These are phyloP conservation scores for Sanghuangporus baumii DNA, from an alignment of 1,284 basidiomycete genomes.

Conservation along the genomic window DNA sequence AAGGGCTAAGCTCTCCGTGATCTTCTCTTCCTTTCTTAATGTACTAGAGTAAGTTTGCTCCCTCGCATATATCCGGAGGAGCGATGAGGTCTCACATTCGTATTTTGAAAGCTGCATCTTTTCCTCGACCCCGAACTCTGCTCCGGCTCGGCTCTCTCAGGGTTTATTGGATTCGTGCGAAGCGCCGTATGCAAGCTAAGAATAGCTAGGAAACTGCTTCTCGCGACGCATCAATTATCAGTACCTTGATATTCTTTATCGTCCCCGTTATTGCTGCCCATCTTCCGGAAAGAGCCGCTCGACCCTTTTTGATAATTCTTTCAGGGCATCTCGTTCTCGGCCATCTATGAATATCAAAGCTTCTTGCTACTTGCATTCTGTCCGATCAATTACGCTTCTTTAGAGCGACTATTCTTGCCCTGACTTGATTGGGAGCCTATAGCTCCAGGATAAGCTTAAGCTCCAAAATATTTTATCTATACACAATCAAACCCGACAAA, in stretches of 20 bases:
- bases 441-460: background rate
- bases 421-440: no score
- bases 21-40: no score
- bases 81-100: background rate
- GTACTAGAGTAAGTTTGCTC: background rate
- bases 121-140: background rate
- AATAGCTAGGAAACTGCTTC: background rate
- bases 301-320: background rate
- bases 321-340: background rate
- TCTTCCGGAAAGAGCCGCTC: background rate
- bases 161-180: background rate
- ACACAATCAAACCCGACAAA: no score
- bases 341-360: background rate
- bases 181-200: background rate
- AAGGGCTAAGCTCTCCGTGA: no score
- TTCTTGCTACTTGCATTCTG: background rate
- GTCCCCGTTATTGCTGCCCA: background rate
- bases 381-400: background rate
- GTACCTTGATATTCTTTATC: background rate
- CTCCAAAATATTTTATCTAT: no score
- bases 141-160: background rate
- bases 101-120: background rate
- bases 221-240: background rate
- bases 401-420: background rate
- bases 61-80: background rate